phyloP scores from a whole-genome alignment of 2,329 filamentous ascomycete species.

The Shiraia bambusicola region DNA sequence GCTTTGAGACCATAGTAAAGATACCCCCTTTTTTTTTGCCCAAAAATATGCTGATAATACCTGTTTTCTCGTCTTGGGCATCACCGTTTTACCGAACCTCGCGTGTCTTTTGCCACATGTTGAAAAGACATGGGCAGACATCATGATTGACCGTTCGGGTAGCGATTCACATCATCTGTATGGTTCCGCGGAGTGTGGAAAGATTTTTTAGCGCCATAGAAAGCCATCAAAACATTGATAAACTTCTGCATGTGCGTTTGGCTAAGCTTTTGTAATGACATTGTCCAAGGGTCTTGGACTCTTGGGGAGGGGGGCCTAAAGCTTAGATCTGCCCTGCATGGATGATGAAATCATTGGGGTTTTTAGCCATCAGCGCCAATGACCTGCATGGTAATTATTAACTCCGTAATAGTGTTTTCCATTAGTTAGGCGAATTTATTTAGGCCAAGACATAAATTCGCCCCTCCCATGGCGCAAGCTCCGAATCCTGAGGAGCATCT shows the following conservation, averaged over 20 bases:
- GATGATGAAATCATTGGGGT: too few relatives aligned
- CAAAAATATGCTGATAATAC: background rate
- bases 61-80: background rate
- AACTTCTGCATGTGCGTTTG: background rate
- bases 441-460: too few relatives aligned
- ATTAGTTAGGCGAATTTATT: too few relatives aligned
- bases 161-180: slow-evolving; percentile 4
- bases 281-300: slow-evolving; percentile 3
- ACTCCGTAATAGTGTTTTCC: too few relatives aligned
- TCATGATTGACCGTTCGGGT: too few relatives aligned
- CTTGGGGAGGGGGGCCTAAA: background rate
- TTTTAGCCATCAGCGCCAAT: too few relatives aligned
- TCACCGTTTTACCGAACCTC: background rate
- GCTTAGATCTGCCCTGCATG: too few relatives aligned
- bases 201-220: background rate
- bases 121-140: too few relatives aligned
- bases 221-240: background rate
- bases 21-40: slow-evolving; percentile 1
- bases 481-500: slow-evolving; percentile 5
- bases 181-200: slow-evolving; percentile 7
- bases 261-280: slow-evolving; percentile 8
- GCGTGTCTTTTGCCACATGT: too few relatives aligned
- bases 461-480: too few relatives aligned
- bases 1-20: background rate
- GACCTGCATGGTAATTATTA: too few relatives aligned